Evolutionary conservation across 2,329 filamentous ascomycete genomes (phyloP).

Genomic region (Dothistroma septosporum): DNA sequence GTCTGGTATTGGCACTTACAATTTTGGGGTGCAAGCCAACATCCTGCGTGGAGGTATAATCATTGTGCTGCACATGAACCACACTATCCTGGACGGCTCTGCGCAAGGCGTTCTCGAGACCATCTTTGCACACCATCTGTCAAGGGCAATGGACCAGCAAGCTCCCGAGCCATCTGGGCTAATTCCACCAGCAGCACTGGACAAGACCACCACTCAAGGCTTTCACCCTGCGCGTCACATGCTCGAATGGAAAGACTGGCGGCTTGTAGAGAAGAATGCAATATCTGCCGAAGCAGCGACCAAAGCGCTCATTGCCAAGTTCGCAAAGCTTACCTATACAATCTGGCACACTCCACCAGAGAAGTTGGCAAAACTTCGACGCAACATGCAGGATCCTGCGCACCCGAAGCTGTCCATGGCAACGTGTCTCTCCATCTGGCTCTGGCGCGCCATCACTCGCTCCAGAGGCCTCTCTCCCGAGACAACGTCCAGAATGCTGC

Average conservation of each 20-base stretch:
- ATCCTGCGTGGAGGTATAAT: constrained; percentile 12
- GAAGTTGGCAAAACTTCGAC: constrained; percentile 8
- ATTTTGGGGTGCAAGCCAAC: constrained; percentile 17
- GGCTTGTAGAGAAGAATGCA: constrained; percentile 5
- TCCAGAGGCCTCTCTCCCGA: constrained; percentile 11
- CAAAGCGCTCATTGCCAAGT: constrained; percentile 1
- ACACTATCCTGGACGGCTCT: constrained; percentile 14
- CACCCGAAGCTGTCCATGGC: constrained; percentile 10
- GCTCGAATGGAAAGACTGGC: constrained; percentile 17
- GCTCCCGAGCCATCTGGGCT: constrained; percentile 3
- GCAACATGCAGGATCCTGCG: constrained; percentile 3
- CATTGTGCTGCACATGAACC: constrained; percentile 16
- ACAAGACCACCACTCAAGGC: constrained; percentile 11
- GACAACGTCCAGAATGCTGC: constrained; percentile 5
- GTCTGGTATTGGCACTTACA: constrained; percentile 14
- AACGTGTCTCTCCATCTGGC: constrained; percentile 11
- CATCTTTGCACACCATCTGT: constrained; percentile 15
- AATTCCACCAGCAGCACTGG: constrained; percentile 10
- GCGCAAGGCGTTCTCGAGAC: constrained; percentile 5
- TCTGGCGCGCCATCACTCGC: constrained; percentile 11
- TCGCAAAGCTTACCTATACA: constrained; percentile 8
- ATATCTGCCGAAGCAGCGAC: constrained; percentile 7
- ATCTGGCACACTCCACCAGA: constrained; percentile 13
- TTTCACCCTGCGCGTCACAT: constrained; percentile 11
- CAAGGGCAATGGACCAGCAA: constrained; percentile 9